Evolutionary conservation across 2,329 filamentous ascomycete species (phyloP).

Genomic region (Penicillium sumatraense): DNA sequence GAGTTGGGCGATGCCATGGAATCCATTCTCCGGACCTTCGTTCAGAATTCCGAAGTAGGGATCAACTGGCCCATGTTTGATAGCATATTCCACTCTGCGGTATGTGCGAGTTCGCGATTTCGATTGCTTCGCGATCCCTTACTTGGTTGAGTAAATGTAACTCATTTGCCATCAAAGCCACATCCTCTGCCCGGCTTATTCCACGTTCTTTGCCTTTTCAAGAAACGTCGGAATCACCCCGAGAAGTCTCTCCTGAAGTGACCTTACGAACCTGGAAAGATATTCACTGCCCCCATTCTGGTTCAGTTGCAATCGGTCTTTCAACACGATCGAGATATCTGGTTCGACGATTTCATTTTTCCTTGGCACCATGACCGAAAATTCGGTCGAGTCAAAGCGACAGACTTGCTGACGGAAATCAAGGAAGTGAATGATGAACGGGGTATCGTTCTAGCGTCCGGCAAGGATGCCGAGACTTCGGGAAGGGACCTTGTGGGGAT

Average conservation of each 20-base stretch:
- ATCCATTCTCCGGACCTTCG: neutral
- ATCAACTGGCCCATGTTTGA: constrained; percentile 4
- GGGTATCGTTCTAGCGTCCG: neutral
- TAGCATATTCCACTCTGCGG: neutral
- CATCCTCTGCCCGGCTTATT: neutral
- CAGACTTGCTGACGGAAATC: neutral
- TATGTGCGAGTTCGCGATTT: neutral
- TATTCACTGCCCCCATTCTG: neutral
- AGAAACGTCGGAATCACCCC: neutral
- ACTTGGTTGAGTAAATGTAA: neutral
- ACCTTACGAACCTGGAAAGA: neutral
- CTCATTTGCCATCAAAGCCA: neutral
- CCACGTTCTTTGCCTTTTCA: neutral
- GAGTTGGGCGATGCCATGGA: neutral
- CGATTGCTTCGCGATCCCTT: neutral
- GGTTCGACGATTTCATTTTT: neutral
- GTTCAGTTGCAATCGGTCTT: neutral
- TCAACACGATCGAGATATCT: neutral
- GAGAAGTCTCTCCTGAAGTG: neutral
- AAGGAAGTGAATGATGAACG: neutral
- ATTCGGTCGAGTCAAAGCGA: neutral
- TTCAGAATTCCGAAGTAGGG: neutral
- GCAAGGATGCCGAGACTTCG: neutral
- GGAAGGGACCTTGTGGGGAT: neutral
- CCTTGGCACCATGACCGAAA: neutral